Evolutionary conservation across 768 basidiomycete species (phyloP), one percentile per base, ranked within the genome.

Genomic region (Gautieria morchelliformis): DNA sequence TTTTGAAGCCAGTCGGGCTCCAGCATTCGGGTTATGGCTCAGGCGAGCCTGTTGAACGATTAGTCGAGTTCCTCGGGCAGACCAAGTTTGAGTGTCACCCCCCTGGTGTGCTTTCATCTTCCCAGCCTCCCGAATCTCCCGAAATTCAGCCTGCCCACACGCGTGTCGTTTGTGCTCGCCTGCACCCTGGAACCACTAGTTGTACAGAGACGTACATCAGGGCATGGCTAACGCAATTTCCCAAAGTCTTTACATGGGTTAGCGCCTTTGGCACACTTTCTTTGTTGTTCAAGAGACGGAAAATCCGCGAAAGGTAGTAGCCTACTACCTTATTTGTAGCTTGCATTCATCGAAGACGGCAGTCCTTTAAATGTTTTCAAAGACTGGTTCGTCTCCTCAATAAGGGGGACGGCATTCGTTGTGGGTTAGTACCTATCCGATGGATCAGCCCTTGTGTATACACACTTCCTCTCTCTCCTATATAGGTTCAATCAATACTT

Each of bases 401-500:
- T 24, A 19, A 37, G 51, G 51, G 51, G 51, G 5, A 52, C 51
- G 10, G 51, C 51, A 14, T 52, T 52, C 37, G 35, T 52, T 22
- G 51, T 52, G 24, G 51, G 51, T 30, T 27, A 49, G 48, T 40
- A 40, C 24, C 33, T 19, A 39, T 39, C 15, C 33, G 5, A 37
- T 24, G 11, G 20, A 7, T n/a, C 35, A 32, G 3, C 35, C 15
- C 33, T 32, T 14, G 15, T 14, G 24, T 32, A 35, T 11, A 1
- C 3, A 17, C 14, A 39, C n/a, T n/a, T 37, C 12, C 4, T 15
- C 32, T 52, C 35, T 32, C 5, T 39, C 19, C 24, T 49, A 8
- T 24, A n/a, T n/a, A 52, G 51, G 51, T 37, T 11, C 51, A 35
- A 52, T 52, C 51, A 52, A 52, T 24, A 52, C 51, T 37, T 52